Evolutionary conservation across 306 rosid species (phyloP), one percentile per base, ranked within the genome.

Genomic region (Adenanthera pavonina): DNA sequence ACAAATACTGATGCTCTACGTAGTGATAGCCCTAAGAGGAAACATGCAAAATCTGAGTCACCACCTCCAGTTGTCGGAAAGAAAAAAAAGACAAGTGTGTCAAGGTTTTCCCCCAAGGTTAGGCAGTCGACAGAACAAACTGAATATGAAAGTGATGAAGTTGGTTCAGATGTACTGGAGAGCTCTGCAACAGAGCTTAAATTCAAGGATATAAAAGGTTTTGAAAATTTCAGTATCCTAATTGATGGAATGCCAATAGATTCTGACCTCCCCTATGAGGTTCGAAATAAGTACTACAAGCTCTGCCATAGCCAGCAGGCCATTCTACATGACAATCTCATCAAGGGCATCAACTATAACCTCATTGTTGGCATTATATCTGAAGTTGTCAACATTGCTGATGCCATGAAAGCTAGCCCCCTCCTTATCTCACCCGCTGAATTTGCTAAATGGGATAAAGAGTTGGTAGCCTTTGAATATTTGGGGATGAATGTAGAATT

Each of bases 401-500:
- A 93, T 69, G 90, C 91, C 57, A 84, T 93, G 48, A 91, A 74
- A 86, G 75, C 85, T 30, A 88, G 93, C 77, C 80, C 87, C 16
- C 74, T 85, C 8, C 77, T 87, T 3, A 89, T 97, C 15, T 64
- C 89, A 1, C 84, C 82, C 4, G 77, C 56, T 0, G 97, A 89
- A 33, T 95, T 88, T 54, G 4, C 84, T 33, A 81, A 86, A 11
- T 93, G 97, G 99, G 97, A 95, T 43, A 90, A 84, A 54, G 87
- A 90, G 7, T 81, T 95, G 75, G 81, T 72, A 17, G 94, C 93
- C 36, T 93, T 95, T 81, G 89, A 91, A 84, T 83, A 84, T 74
- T 72, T 93, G 36, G 97, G 99, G 47, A 90, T 95, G 99, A 90
- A 90, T 76, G 92, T 95, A 34, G 92, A 86, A 4, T 95, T 95